Evolutionary conservation across 768 basidiomycete species (phyloP).

Genomic region (Rhizopogon salebrosus): DNA sequence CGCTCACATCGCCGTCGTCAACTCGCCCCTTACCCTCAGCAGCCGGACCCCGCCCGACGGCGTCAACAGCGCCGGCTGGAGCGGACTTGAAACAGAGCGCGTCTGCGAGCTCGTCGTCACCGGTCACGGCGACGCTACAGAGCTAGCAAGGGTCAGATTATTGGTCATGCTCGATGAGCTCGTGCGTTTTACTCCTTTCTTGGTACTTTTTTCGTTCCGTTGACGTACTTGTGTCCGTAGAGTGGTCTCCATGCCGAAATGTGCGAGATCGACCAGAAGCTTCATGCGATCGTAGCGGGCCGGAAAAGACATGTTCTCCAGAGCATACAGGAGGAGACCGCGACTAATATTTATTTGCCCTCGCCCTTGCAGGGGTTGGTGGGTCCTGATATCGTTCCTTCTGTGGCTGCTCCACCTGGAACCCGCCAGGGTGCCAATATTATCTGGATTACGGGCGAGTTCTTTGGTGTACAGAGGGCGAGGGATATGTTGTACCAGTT

Average conservation of each 20-base stretch:
- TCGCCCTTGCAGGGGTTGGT: constrained; percentile 84
- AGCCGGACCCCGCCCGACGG: constrained; percentile 75
- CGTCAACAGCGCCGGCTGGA: constrained; percentile 75
- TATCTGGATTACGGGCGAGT: constrained; percentile 97
- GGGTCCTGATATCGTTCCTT: constrained; percentile 52
- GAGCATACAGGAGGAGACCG: constrained; percentile 93
- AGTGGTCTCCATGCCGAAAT: constrained; percentile 87
- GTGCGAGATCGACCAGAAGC: constrained; percentile 92
- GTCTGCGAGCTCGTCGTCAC: constrained; percentile 91
- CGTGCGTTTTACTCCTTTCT: constrained; percentile 43
- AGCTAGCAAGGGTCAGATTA: constrained; percentile 84
- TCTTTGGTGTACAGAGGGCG: constrained; percentile 92
- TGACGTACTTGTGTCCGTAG: constrained; percentile 33
- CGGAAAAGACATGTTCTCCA: constrained; percentile 85
- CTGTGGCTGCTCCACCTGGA: constrained; percentile 29
- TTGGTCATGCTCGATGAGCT: constrained; percentile 94
- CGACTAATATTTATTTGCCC: constrained; percentile 94
- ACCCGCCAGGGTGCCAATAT: constrained; percentile 40
- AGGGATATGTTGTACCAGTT: constrained; percentile 92
- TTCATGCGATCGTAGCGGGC: constrained; percentile 88
- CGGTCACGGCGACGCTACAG: constrained; percentile 83
- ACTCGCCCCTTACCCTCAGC: constrained; percentile 70
- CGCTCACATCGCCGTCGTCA: constrained; percentile 92
- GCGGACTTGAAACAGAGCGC: constrained; percentile 89
- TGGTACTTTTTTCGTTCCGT: constrained; percentile 6